Evolutionary conservation across 75 land plant genomes (phyloP), one percentile per base, ranked within the genome.

Genomic region (Sequoia sempervirens): DNA sequence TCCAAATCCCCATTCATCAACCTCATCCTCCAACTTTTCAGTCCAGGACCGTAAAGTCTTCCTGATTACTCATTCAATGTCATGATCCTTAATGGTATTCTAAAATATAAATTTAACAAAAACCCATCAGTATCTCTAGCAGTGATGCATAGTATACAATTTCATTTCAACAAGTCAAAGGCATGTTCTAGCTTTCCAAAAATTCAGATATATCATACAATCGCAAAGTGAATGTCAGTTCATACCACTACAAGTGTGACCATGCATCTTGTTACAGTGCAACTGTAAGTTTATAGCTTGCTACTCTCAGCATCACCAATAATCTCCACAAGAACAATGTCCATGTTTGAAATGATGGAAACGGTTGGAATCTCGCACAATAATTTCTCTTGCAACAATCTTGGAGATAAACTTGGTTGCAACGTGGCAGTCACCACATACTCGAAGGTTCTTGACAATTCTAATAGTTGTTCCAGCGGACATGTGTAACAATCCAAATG

Each of bases 391-490:
- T 64, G 93, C 81, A 7, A 88, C 93, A 82, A 89, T 75, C 80
- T 72, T 91, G 26, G 94, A 88, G 70, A 94, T 87, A 66, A 86
- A 89, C 30, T 94, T 94, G 13, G 89, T 46, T 6, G 66, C 85
- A 54, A 43, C 79, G 78, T 95, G 97, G 85, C 97, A 94, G 38
- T 82, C 82, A 68, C 85, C 80, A 81, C 96, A 92, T 88, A 92
- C 90, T 54, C 88, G 90, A 13, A 92, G 86, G 83, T 95, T 92
- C 81, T 94, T 94, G 3, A 95, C 90, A 15, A 93, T 91, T 84
- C 84, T 86, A 84, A 95, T 86, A 32, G 91, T 92, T 47, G 73
- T 90, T 38, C 96, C 96, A 75, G 94, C 92, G 43, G 81, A 85
- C 50, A 87, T 95, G 80, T 88, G 90, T 41, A 94, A 90, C 45